Conservation (phyloP, 176 grass and related monocot species). For the Pontederia crassipes region DNA sequence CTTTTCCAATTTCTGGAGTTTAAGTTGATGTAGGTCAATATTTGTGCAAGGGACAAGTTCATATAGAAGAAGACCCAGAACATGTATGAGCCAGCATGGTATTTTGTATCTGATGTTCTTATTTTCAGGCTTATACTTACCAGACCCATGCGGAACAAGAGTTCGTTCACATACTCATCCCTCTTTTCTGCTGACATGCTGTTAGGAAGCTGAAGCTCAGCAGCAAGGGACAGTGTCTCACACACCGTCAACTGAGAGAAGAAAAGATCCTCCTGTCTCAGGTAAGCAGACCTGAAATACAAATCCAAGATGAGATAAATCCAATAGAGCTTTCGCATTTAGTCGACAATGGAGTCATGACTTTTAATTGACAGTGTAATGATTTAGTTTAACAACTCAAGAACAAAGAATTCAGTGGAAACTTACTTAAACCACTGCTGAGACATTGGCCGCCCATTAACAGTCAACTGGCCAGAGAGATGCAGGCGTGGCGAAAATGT, state of each 20-base stretch:
- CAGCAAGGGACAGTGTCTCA: constrained; percentile 73
- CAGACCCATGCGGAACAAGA: constrained; percentile 85
- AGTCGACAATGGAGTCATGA: no score
- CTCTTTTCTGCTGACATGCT: constrained; percentile 45
- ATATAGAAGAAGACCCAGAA: no score
- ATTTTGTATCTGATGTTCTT: constrained; percentile 4
- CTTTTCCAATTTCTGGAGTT: no score
- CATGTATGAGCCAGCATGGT: background rate
- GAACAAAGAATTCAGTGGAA: background rate
- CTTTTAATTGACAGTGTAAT: background rate
- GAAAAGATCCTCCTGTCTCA: constrained; percentile 89
- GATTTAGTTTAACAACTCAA: background rate
- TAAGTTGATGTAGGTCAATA: no score
- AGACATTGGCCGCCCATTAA: constrained; percentile 49
- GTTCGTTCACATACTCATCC: constrained; percentile 52
- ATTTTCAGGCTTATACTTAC: constrained; percentile 29
- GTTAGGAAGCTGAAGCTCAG: constrained; percentile 79
- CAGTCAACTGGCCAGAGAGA: constrained; percentile 51
- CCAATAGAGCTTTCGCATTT: background rate
- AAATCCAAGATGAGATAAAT: background rate
- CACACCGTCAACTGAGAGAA: constrained; percentile 80
- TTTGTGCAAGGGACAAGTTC: no score
- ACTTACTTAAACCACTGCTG: constrained; percentile 56
- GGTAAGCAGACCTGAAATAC: constrained; percentile 54
- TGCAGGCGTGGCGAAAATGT: constrained; percentile 45